A percentile compares a stretch with the other conserved stretches of the same genome.
phyloP scores from a whole-genome alignment of 2,329 filamentous ascomycete genomes.

The Aspergillus fructus region DNA sequence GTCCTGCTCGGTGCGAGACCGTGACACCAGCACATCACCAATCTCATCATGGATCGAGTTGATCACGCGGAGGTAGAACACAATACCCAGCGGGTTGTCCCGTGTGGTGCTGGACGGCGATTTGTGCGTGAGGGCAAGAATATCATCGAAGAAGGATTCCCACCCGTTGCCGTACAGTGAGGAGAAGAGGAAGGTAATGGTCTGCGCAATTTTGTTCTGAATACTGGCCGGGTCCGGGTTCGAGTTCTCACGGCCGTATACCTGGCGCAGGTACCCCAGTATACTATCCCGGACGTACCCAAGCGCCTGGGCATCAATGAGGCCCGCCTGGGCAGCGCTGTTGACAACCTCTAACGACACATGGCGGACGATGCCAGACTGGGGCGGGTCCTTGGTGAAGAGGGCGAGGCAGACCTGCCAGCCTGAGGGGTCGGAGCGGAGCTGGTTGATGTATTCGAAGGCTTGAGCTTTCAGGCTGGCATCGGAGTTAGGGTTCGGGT shows the following conservation, averaged over 20 bases:
- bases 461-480: constrained; percentile 76
- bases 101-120: constrained; percentile 56
- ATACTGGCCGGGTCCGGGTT: constrained; percentile 70
- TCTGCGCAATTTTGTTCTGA: constrained; percentile 97
- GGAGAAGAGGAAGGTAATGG: constrained; percentile 89
- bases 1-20: constrained; percentile 75
- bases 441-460: constrained; percentile 60
- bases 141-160: constrained; percentile 88
- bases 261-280: constrained; percentile 74
- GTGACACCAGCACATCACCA: constrained; percentile 82
- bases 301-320: constrained; percentile 71
- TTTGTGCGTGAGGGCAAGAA: constrained; percentile 70
- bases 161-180: constrained; percentile 82
- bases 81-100: constrained; percentile 72
- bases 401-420: constrained; percentile 88
- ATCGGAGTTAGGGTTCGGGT: constrained; percentile 78
- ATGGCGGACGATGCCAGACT: constrained; percentile 81
- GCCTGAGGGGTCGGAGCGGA: constrained; percentile 77
- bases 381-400: constrained; percentile 74
- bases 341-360: constrained; percentile 92
- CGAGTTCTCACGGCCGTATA: constrained; percentile 63
- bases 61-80: constrained; percentile 85
- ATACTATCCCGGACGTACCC: constrained; percentile 76
- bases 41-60: constrained; percentile 95
- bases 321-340: constrained; percentile 78